These are phyloP conservation scores for Leccinum boreale DNA, from an alignment of 768 basidiomycete species.

Conservation along the genomic window DNA sequence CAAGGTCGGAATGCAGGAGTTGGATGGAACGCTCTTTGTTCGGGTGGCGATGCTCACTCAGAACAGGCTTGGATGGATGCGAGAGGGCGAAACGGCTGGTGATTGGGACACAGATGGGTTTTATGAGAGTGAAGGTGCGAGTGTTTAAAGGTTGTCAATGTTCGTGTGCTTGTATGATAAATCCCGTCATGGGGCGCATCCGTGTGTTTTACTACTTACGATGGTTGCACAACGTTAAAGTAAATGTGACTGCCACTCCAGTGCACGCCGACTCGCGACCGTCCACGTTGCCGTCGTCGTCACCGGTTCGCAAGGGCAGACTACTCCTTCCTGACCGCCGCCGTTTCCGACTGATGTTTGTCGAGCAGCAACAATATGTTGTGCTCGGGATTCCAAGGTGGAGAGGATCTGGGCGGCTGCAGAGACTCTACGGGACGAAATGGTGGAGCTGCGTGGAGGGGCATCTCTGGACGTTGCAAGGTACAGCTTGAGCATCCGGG, in stretches of 20 bases:
- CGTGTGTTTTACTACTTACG: no score
- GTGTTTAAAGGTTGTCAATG: conserved; percentile 1
- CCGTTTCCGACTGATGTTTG: no score
- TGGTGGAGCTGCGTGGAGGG: conserved; percentile 11
- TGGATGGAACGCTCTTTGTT: conserved; percentile 66
- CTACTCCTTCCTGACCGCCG: no score
- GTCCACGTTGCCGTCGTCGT: no score
- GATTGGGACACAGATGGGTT: conserved; percentile 23
- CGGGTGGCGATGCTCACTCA: conserved; percentile 52
- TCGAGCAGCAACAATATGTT: no score
- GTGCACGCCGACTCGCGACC: no score
- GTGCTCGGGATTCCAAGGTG: conserved; percentile 1
- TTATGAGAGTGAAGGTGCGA: not conserved
- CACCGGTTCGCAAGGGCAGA: no score
- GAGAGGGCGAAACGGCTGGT: conserved; percentile 35
- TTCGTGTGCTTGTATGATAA: conserved; percentile 17
- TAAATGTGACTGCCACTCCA: no score
- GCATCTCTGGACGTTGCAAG: conserved; percentile 10
- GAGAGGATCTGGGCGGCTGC: conserved; percentile 23
- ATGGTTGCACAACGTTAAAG: no score
- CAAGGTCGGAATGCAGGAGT: conserved; percentile 19
- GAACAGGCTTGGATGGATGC: conserved; percentile 37
- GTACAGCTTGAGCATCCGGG: not conserved
- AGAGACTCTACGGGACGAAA: conserved; percentile 3
- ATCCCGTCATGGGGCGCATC: no score